phyloP scores from a whole-genome alignment of 257 asterid species.

The Euphrasia confusa region DNA sequence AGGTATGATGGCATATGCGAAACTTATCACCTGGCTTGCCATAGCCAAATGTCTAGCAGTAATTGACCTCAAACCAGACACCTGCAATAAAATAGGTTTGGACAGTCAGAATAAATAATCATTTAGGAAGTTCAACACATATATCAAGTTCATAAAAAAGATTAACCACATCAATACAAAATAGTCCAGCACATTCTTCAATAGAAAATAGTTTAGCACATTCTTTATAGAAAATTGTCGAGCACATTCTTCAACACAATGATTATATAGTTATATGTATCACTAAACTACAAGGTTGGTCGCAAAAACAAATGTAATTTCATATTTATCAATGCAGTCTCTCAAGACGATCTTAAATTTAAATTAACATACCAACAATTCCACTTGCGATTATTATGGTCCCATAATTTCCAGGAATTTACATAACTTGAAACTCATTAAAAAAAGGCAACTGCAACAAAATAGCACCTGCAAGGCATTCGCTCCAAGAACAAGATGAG shows the following conservation, averaged over 20 bases:
- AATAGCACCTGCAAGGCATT: slow-evolving; percentile 90
- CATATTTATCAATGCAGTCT: neutral
- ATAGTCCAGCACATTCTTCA: slow-evolving; percentile 33
- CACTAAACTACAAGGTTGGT: slow-evolving; percentile 10
- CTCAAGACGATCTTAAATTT: slow-evolving; percentile 17
- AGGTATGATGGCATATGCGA: slow-evolving; percentile 76
- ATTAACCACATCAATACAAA: slow-evolving; percentile 11
- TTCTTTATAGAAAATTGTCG: too few species aligned
- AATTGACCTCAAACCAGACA: slow-evolving; percentile 96
- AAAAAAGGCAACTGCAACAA: slow-evolving; percentile 16
- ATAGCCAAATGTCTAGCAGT: slow-evolving; percentile 96
- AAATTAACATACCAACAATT: neutral
- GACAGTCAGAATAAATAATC: slow-evolving; percentile 15
- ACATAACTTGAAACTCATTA: slow-evolving; percentile 12
- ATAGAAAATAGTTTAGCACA: slow-evolving; percentile 33
- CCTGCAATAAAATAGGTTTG: slow-evolving; percentile 49
- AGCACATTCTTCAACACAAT: slow-evolving; percentile 17
- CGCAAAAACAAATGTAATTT: slow-evolving; percentile 7
- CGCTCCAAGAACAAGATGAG: slow-evolving; percentile 99
- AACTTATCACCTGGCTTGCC: slow-evolving; percentile 98
- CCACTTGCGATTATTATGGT: neutral
- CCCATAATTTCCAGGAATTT: slow-evolving; percentile 5
- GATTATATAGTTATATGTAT: slow-evolving; percentile 29
- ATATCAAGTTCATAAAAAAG: slow-evolving; percentile 8
- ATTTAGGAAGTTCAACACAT: slow-evolving; percentile 18